These are phyloP conservation scores for Xerocomus minutiporus DNA, from an alignment of 1,284 basidiomycete genomes.

Conservation along the genomic window DNA sequence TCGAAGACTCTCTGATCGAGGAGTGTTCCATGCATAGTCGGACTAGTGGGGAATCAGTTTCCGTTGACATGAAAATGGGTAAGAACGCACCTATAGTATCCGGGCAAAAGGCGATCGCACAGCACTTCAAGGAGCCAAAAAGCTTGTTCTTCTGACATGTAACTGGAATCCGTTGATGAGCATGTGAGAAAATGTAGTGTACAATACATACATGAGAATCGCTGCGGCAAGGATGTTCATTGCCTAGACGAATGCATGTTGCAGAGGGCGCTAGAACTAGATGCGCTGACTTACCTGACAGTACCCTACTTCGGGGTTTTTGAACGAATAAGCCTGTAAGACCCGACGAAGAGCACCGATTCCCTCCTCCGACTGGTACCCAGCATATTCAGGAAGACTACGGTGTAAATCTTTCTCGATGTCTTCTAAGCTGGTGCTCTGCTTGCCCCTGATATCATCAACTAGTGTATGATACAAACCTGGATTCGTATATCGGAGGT, in stretches of 20 bases:
- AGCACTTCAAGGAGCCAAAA: constrained; percentile 97
- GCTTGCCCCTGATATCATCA: constrained; percentile 74
- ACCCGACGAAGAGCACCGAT: constrained; percentile 85
- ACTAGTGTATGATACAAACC: constrained; percentile 82
- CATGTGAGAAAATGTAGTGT: background rate
- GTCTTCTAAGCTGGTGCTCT: constrained; percentile 91
- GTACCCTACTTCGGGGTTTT: constrained; percentile 91
- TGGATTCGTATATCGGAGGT: constrained; percentile 84
- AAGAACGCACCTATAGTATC: constrained; percentile 84
- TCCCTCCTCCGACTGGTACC: constrained; percentile 87
- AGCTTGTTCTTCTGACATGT: constrained; percentile 98
- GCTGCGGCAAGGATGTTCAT: constrained; percentile 94
- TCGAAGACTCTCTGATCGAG: constrained; percentile 98
- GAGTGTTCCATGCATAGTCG: constrained; percentile 98
- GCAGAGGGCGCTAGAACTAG: constrained; percentile 9
- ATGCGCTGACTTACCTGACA: constrained; percentile 55
- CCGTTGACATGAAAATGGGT: background rate
- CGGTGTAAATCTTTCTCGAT: constrained; percentile 99
- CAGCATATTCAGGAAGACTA: constrained; percentile 90
- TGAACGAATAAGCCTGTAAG: constrained; percentile 94
- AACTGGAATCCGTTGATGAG: constrained; percentile 47
- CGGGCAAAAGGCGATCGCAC: constrained; percentile 91
- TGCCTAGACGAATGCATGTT: constrained; percentile 50
- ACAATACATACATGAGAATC: constrained; percentile 70
- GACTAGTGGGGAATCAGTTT: constrained; percentile 43